Evolutionary conservation across 805 yeast genomes (phyloP).

Genomic region (Zygosaccharomyces rouxii): DNA sequence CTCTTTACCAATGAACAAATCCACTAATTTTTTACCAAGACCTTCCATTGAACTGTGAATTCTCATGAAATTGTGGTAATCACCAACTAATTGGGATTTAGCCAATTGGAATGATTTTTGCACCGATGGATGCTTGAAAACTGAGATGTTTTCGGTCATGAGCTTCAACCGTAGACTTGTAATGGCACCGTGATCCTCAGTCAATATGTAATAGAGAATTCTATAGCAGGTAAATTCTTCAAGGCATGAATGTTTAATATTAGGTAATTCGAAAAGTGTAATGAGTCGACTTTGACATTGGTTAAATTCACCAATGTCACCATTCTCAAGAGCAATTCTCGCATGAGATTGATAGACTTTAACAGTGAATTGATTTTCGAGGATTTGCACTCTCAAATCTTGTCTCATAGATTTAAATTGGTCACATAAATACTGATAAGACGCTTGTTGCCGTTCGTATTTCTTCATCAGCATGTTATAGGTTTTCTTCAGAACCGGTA

Average conservation of each 20-base stretch:
- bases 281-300: constrained; percentile 86
- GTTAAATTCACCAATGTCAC: constrained; percentile 90
- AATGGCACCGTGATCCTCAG: constrained; percentile 47
- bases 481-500: constrained; percentile 53
- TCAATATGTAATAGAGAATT: constrained; percentile 68
- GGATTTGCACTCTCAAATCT: constrained; percentile 87
- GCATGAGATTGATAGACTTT: constrained; percentile 83
- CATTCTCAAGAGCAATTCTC: constrained; percentile 73
- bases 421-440: constrained; percentile 75
- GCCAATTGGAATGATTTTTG: constrained; percentile 32
- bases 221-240: constrained; percentile 71
- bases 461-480: constrained; percentile 50
- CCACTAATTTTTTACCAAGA: constrained; percentile 44
- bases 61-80: constrained; percentile 52
- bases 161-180: constrained; percentile 25
- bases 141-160: constrained; percentile 13
- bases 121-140: constrained; percentile 22
- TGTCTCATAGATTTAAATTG: constrained; percentile 91
- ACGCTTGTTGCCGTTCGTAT: constrained; percentile 44
- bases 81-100: constrained; percentile 35
- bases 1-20: constrained; percentile 53
- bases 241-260: constrained; percentile 38
- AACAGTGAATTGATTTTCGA: constrained; percentile 71
- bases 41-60: constrained; percentile 39
- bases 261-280: constrained; percentile 49